phyloP scores from a whole-genome alignment of 495 filamentous ascomycete genomes.

The Penicillium pancosmium region DNA sequence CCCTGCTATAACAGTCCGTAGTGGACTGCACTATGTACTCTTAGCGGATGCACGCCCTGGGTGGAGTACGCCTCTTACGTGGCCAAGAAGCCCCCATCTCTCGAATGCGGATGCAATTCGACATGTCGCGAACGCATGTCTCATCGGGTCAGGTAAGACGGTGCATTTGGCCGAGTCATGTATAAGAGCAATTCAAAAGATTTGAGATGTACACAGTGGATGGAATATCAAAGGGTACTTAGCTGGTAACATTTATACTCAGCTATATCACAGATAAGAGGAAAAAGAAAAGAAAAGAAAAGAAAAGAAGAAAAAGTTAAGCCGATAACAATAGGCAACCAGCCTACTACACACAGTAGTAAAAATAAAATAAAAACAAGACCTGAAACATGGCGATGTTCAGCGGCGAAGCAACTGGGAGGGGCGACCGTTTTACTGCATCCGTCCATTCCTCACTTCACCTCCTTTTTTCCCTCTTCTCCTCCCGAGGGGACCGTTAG shows the following conservation, averaged over 20 bases:
- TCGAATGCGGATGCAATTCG: constrained; percentile 19
- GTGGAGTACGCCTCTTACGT: constrained; percentile 33
- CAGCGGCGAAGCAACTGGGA: constrained; percentile 7
- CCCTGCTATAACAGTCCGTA: constrained; percentile 6
- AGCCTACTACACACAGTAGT: neutral
- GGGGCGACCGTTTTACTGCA: constrained; percentile 16
- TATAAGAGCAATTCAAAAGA: neutral
- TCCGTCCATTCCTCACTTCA: constrained; percentile 27
- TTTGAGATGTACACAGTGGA: no score
- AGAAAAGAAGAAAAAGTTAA: no score
- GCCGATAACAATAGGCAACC: no score
- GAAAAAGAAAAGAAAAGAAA: no score
- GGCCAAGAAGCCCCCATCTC: constrained; percentile 8
- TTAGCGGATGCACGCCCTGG: constrained; percentile 10
- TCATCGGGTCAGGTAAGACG: constrained; percentile 2
- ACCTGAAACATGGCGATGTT: constrained; percentile 25
- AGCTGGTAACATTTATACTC: no score
- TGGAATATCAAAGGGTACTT: no score
- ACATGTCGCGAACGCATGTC: constrained; percentile 25
- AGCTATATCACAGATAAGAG: no score
- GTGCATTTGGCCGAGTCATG: neutral
- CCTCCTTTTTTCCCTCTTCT: constrained; percentile 20
- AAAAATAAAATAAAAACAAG: neutral
- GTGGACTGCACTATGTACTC: constrained; percentile 8
- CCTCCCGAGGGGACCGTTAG: neutral